These are phyloP conservation scores for Chenopodium suecicum DNA, from an alignment of 148 eudicot species.

Conservation along the genomic window DNA sequence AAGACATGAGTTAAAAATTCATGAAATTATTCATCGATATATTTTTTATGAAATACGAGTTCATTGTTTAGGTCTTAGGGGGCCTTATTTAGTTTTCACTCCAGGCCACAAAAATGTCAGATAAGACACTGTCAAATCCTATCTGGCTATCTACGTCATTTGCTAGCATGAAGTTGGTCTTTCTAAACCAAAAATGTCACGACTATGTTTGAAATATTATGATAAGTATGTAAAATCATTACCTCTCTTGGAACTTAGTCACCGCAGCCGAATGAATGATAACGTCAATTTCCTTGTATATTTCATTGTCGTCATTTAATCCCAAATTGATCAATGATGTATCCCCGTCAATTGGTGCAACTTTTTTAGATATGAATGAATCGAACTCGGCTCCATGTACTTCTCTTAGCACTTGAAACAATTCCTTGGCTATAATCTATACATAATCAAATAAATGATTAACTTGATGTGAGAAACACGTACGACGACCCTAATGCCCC, in stretches of 20 bases:
- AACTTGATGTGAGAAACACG: not conserved
- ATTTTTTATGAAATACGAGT: no score
- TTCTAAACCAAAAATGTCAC: no score
- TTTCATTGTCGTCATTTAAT: not conserved
- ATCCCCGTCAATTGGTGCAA: slow-evolving; percentile 40
- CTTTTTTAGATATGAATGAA: slow-evolving; percentile 29
- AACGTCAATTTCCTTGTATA: slow-evolving; percentile 20
- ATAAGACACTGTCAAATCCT: no score
- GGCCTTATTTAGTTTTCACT: no score
- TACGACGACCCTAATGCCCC: not conserved
- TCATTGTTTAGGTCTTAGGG: no score
- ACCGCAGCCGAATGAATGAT: slow-evolving; percentile 34
- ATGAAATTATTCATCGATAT: no score
- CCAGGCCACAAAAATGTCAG: no score
- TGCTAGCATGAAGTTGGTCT: no score
- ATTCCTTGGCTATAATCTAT: slow-evolving; percentile 38
- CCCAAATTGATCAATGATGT: slow-evolving; percentile 16
- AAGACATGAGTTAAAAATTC: no score
- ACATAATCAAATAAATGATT: not conserved
- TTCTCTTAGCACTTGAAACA: slow-evolving; percentile 41
- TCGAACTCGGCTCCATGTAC: slow-evolving; percentile 28
- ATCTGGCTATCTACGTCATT: no score
- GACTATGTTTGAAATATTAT: no score
- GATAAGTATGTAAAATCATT: no score
- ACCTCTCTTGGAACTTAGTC: slow-evolving; percentile 54